Base-by-base conservation (phyloP, 2,329 filamentous ascomycete species). In the Fusarium tupiense region DNA sequence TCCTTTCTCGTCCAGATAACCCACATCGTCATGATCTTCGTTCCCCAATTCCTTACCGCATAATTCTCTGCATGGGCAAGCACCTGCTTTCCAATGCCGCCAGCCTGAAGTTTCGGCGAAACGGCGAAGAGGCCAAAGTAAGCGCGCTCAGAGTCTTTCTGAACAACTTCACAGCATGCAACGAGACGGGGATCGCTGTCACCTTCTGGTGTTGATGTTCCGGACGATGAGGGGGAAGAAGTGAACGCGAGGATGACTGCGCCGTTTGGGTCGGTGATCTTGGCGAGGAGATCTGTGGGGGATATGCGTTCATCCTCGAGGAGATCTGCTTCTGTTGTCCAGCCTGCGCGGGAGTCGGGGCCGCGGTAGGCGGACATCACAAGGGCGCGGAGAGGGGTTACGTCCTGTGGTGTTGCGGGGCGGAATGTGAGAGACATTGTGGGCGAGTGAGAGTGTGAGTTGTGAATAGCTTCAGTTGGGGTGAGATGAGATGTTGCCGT, bases 81-180 rank as follows among this genome's bases (percentile, higher is more conserved):
- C 22, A 87, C 82, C 61, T 76, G 77, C 59, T 81, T 76, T 0
- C 86, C 86, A 50, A 88, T 75, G 0, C 86, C 86, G 20, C 83
- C 83, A 9, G 82, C 83, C 77, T 88, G 86, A 35, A 79, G 71
- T 9, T 63, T 62, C 5, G 84, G 84, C 43, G 85, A 82, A 1
- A 88, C 86, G 46, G 86, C 86, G 26, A 88, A 86, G 41, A 88
- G 81, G 58, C 85, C 85, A 59, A 88, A 86, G 77, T 86, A 85
- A 24, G 81, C 82, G 41, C 80, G 67, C 40, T 69, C 77, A 35
- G 71, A 69, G 33, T 70, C 67, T 24, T 76, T 79, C 38, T 76
- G 77, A 33, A 81, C 67, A 8, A 88, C 65, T 64, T 87, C 85
- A 75, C 85, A 87, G 81, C 86, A 87, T n/a, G 82, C 82, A 6